phyloP scores from a whole-genome alignment of 78 protist genomes.

The Dictyostelium purpureum region DNA sequence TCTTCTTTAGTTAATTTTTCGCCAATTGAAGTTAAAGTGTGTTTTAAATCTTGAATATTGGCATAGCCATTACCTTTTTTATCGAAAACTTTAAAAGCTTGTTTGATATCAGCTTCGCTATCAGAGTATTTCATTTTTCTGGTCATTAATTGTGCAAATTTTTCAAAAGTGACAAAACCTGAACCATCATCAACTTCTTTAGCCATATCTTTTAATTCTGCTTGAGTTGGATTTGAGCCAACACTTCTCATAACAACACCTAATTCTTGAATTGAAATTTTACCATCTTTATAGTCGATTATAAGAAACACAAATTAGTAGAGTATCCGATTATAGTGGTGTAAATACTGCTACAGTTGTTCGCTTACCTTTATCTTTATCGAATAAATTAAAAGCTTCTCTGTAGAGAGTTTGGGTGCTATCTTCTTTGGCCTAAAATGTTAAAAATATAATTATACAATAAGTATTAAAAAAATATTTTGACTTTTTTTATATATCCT shows the following conservation, averaged over 20 bases:
- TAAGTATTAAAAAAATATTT: too few relatives aligned
- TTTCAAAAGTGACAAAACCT: constrained; percentile 48
- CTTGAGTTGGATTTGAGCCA: constrained; percentile 84
- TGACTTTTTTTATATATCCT: too few relatives aligned
- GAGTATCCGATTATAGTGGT: too few relatives aligned
- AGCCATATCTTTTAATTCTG: constrained; percentile 76
- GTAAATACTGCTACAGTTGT: too few relatives aligned
- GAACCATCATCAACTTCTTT: constrained; percentile 62
- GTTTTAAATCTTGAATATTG: constrained; percentile 43
- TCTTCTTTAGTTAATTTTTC: constrained; percentile 89
- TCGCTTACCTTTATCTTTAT: too few relatives aligned
- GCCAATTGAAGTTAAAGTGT: constrained; percentile 89
- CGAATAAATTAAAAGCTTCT: constrained; percentile 81
- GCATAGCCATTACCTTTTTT: constrained; percentile 91
- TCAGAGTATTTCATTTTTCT: constrained; percentile 65
- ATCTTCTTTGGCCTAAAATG: constrained; percentile 60
- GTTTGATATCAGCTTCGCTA: constrained; percentile 65
- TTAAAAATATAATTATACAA: neutral
- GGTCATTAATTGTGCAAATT: constrained; percentile 20
- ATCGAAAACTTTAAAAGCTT: constrained; percentile 88
- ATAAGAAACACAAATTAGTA: too few relatives aligned
- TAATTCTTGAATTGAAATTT: constrained; percentile 75
- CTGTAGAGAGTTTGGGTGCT: constrained; percentile 7
- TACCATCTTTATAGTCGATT: too few relatives aligned
- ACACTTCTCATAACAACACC: constrained; percentile 85